A percentile compares a stretch with the other conserved stretches of the same genome.
Conservation (phyloP, 2,329 filamentous ascomycete genomes). For the Pseudogymnoascus sp. region DNA sequence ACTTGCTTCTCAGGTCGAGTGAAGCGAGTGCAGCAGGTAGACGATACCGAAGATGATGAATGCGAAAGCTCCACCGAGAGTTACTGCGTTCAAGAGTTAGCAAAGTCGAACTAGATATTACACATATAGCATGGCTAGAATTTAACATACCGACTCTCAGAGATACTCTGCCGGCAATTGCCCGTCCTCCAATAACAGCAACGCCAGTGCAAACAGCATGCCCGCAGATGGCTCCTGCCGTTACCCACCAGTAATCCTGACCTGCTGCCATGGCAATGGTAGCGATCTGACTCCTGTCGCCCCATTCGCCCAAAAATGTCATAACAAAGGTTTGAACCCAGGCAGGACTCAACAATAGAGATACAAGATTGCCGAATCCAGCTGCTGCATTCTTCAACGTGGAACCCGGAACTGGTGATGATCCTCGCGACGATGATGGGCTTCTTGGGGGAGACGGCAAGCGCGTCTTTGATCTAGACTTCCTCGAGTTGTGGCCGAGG, state of each 20-base stretch:
- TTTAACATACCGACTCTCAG: conserved; percentile 80
- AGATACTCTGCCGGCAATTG: conserved; percentile 88
- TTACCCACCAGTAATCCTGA: conserved; percentile 99
- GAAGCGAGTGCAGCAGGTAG: conserved; percentile 76
- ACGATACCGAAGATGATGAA: conserved; percentile 90
- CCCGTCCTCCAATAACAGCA: conserved; percentile 84
- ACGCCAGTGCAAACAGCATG: conserved; percentile 86
- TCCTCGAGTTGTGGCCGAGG: conserved; percentile 54
- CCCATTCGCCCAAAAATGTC: conserved; percentile 98
- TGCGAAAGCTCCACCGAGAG: conserved; percentile 79
- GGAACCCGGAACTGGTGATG: conserved; percentile 34
- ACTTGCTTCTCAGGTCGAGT: conserved; percentile 34
- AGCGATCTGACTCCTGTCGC: conserved; percentile 92
- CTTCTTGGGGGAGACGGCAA: conserved; percentile 75
- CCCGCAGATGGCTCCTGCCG: conserved; percentile 74
- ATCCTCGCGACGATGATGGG: conserved; percentile 66
- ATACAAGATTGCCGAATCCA: conserved; percentile 79
- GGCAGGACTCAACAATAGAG: conserved; percentile 81
- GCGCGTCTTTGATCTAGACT: conserved; percentile 65
- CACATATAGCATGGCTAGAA: background rate
- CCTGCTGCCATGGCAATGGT: conserved; percentile 98
- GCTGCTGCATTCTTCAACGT: conserved; percentile 39
- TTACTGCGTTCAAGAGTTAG: conserved; percentile 53
- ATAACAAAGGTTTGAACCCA: conserved; percentile 99
- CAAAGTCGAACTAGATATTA: conserved; percentile 12